Conservation (phyloP, 495 filamentous ascomycete genomes). For the Glarea lozoyensis region DNA sequence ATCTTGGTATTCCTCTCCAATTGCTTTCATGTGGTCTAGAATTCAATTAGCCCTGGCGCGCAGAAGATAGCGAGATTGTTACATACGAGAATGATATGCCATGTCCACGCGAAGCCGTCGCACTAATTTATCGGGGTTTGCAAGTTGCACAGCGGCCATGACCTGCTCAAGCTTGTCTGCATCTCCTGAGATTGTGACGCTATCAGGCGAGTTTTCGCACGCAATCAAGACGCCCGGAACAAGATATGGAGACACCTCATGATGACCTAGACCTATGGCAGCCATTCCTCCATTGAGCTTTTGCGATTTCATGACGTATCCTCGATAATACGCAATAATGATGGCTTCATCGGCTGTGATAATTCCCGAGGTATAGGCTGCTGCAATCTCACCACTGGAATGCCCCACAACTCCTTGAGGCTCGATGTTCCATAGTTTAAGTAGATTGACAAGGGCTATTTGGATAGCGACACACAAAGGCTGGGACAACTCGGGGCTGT, state of each 20-base stretch:
- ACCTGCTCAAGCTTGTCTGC: slow-evolving; percentile 29
- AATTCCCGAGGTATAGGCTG: slow-evolving; percentile 41
- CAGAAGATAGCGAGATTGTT: not conserved
- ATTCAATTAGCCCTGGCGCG: not conserved
- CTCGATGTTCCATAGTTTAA: slow-evolving; percentile 42
- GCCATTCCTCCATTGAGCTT: slow-evolving; percentile 21
- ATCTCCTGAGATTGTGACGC: slow-evolving; percentile 52
- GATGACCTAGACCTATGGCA: not conserved
- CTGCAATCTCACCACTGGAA: slow-evolving; percentile 56
- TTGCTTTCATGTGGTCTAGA: slow-evolving; percentile 40
- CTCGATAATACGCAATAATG: slow-evolving; percentile 40
- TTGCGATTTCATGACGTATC: slow-evolving; percentile 8
- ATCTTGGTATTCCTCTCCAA: slow-evolving; percentile 27
- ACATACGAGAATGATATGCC: slow-evolving; percentile 48
- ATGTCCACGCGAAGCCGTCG: slow-evolving; percentile 44
- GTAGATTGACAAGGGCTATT: slow-evolving; percentile 42
- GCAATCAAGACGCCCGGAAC: not conserved
- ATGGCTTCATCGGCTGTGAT: slow-evolving; percentile 46
- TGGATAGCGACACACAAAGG: slow-evolving; percentile 44
- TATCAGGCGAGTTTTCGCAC: slow-evolving; percentile 44
- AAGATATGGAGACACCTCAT: not conserved
- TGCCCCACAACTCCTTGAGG: slow-evolving; percentile 51
- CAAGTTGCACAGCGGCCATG: slow-evolving; percentile 30
- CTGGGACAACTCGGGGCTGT: slow-evolving; percentile 38
- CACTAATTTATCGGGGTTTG: slow-evolving; percentile 33